Evolutionary conservation across 2,329 filamentous ascomycete genomes (phyloP), one percentile per base, ranked within the genome.

Genomic region (Neopestalotiopsis sp.): DNA sequence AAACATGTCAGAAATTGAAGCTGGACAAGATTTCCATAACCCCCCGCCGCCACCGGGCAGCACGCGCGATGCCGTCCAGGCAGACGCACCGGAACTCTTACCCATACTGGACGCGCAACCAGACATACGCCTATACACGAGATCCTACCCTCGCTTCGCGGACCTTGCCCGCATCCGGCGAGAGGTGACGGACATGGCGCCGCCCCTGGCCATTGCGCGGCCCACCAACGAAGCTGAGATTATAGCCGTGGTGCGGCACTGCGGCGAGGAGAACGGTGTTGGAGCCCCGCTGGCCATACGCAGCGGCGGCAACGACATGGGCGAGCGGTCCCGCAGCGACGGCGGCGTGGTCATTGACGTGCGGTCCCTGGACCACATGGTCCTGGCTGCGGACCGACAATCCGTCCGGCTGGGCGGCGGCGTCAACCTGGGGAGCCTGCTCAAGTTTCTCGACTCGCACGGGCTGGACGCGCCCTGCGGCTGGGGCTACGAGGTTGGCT

Each of bases 271-370:
- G 10, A 38, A 38, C 2, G 34, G 34, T 38, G 10, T 38, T 4
- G 40, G 14, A 42, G 59, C 30, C 13, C 32, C 40, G 28, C 24
- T 67, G 20, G 38, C 68, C n/a, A 62, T 70, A 20, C 68, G 68
- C 17, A 65, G 34, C 30, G 68, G 68, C 17, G 68, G 65, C 9
- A 49, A 67, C 49, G 68, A 70, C 42, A 38, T 66, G 2, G 59
- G 38, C 30, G 65, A 67, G 61, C 65, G 68, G 13, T 61, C 45
- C n/a, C 53, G 59, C 40, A 59, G 34, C 28, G n/a, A 65, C 14
- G 68, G 61, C 61, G 68, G 65, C 40, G 68, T 70, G 12, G 57
- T 65, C 38, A 49, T 70, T 38, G 68, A 70, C 38, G 49, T 70
- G 38, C 65, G 68, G n/a, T 67, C 65, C 5, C n/a, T 67, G 20